Conservation (phyloP, 169 alveolate genomes). For the Eimeria maxima region DNA sequence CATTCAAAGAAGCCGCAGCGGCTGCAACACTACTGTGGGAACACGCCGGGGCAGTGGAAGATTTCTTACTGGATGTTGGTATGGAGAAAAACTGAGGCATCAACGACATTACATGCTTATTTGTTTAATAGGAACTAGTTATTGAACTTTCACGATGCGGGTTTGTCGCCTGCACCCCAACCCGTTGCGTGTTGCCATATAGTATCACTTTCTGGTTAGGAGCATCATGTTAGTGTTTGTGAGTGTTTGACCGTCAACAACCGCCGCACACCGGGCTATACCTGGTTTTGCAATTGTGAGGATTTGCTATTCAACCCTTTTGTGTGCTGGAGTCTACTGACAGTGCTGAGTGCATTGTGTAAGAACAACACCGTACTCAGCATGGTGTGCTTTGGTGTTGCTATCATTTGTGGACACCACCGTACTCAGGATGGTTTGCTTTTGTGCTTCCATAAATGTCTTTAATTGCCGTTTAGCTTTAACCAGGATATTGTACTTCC, state of each 20-base stretch:
- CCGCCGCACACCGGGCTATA: not conserved
- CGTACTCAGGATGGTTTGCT: not conserved
- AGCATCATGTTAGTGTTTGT: not conserved
- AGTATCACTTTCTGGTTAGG: not conserved
- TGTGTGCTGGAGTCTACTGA: not conserved
- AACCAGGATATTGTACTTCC: too few species aligned
- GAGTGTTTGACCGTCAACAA: not conserved
- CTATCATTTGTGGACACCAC: too few species aligned
- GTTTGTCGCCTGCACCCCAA: not conserved
- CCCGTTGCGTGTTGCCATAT: not conserved
- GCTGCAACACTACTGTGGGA: not conserved
- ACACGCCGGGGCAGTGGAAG: not conserved
- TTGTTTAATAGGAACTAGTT: not conserved
- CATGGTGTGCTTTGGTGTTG: too few species aligned
- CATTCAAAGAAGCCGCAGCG: constrained; percentile 1
- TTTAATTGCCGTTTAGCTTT: too few species aligned
- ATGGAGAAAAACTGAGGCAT: not conserved
- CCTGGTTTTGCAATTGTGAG: not conserved
- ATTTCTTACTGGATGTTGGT: not conserved
- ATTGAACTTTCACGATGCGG: not conserved
- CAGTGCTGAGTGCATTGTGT: not conserved
- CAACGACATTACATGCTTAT: not conserved
- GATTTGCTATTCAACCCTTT: not conserved
- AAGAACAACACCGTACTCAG: too few species aligned
- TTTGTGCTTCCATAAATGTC: not conserved